Base-by-base conservation (phyloP, 2,329 filamentous ascomycete species). In the Pyrenochaeta sp. region DNA sequence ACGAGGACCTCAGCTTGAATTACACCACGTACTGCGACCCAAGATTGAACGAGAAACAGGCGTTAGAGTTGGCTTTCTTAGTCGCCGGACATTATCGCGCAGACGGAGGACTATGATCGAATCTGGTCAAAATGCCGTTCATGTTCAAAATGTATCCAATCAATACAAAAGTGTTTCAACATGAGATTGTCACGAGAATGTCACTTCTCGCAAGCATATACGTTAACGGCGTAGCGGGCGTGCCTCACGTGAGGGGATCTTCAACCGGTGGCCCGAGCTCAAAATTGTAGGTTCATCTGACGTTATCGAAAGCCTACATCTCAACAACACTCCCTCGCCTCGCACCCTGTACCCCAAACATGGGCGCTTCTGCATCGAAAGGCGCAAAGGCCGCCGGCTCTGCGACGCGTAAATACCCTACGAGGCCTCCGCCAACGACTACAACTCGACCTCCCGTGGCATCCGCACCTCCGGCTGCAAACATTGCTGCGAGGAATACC, bases 21-120 rank as follows among this genome's bases (percentile, higher is more conserved):
- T 99, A 99, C 73, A 96, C 91, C 4, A 96, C 88, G 24, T 97
- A 93, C 77, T 99, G 94, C 71, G 94, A 99, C 70, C 94, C 94
- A 4, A 77, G 94, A 17, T 76, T 99, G 57, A 99, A 99, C 67
- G 94, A 97, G 80, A 96, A 97, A 76, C 94, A 99, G 77, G 92
- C 94, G 1, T 80, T 99, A 10, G 94, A 99, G 77, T 73, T 97
- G 69, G 92, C 94, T 0, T 99, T 99, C 71, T 74, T 97, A 63
- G 87, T 99, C 34, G 94, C 94, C 0, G 90, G 90, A 4, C 89
- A 92, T 64, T 94, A 84, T 62, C 73, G 82, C 9, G 77, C 79
- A 30, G 74, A 78, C 35, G 56, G 45, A 21, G 47, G 49, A 20
- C 48, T 56, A 4, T 58, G 27, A 43, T 6, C 3, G 20, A n/a